phyloP scores from a whole-genome alignment of 2,329 filamentous ascomycete genomes.

The Trichoderma sp. region DNA sequence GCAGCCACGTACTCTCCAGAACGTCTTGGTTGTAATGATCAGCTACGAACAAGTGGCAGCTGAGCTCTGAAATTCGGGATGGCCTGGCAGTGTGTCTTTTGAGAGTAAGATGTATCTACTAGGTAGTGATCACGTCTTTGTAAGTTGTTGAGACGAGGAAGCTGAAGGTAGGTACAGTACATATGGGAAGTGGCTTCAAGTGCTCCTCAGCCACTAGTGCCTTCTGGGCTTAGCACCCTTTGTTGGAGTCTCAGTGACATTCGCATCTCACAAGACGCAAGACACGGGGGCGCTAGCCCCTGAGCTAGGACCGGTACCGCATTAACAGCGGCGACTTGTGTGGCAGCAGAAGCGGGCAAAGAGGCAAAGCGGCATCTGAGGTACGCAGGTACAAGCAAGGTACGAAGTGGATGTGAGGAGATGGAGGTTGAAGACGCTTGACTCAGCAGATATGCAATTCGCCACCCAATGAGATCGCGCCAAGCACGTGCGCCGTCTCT shows the following conservation, averaged over 20 bases:
- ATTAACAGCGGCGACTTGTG: neutral
- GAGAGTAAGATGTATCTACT: too few species aligned
- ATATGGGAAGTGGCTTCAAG: neutral
- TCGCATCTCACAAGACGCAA: neutral
- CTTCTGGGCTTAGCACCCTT: neutral
- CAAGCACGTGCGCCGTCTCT: slow-evolving; percentile 13
- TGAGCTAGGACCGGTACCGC: neutral
- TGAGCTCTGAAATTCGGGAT: too few species aligned
- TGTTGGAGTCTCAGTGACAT: neutral
- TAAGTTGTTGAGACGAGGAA: too few species aligned
- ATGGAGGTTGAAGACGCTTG: slow-evolving; percentile 8
- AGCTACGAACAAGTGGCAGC: too few species aligned
- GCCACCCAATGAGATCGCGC: slow-evolving; percentile 10
- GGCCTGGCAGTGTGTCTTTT: too few species aligned
- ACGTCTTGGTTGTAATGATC: too few species aligned
- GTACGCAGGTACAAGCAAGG: neutral
- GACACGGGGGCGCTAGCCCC: neutral
- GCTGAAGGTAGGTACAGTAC: too few species aligned
- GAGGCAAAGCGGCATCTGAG: neutral
- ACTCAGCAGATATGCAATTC: neutral
- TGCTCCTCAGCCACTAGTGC: neutral
- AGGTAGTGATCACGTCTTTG: too few species aligned
- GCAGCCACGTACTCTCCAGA: too few species aligned
- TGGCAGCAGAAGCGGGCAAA: neutral
- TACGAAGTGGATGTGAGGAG: neutral